Conservation (phyloP, 257 asterid species). For the Buddleja alternifolia region DNA sequence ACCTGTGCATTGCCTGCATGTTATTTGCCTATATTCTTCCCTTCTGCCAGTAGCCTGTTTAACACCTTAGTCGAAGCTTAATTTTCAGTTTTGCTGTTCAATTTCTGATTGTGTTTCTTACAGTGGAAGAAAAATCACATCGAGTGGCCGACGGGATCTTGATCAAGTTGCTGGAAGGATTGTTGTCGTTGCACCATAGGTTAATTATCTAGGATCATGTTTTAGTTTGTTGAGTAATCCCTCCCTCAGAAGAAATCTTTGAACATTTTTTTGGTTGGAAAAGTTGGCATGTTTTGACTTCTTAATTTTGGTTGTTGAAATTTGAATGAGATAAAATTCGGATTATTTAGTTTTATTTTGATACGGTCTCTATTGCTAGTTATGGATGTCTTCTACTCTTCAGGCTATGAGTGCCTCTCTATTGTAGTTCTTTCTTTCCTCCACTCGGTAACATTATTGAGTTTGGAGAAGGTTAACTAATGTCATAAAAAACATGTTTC, state of each 20-base stretch:
- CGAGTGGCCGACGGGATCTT: slow-evolving; percentile 85
- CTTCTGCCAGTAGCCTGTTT: no score
- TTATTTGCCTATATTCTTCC: not conserved
- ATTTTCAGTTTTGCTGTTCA: not conserved
- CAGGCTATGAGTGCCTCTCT: not conserved
- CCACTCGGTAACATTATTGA: no score
- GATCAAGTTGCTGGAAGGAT: slow-evolving; percentile 94
- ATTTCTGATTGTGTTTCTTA: not conserved
- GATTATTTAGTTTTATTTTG: slow-evolving; percentile 25
- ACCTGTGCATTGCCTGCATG: not conserved
- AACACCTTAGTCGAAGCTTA: not conserved
- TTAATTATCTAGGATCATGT: slow-evolving; percentile 25
- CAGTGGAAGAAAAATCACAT: slow-evolving; percentile 91
- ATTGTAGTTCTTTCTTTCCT: no score
- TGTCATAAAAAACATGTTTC: no score
- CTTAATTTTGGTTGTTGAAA: slow-evolving; percentile 32
- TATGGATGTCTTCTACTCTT: not conserved
- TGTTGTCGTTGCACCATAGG: slow-evolving; percentile 57
- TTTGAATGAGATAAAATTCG: slow-evolving; percentile 25
- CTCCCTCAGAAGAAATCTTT: slow-evolving; percentile 20
- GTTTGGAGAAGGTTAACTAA: no score
- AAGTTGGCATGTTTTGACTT: slow-evolving; percentile 22
- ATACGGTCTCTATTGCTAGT: slow-evolving; percentile 30
- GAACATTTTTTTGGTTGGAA: slow-evolving; percentile 35
- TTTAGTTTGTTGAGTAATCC: slow-evolving; percentile 24